These are phyloP conservation scores for Aegilops umbellulata DNA, from an alignment of 176 grass and related monocot species.

Conservation along the genomic window DNA sequence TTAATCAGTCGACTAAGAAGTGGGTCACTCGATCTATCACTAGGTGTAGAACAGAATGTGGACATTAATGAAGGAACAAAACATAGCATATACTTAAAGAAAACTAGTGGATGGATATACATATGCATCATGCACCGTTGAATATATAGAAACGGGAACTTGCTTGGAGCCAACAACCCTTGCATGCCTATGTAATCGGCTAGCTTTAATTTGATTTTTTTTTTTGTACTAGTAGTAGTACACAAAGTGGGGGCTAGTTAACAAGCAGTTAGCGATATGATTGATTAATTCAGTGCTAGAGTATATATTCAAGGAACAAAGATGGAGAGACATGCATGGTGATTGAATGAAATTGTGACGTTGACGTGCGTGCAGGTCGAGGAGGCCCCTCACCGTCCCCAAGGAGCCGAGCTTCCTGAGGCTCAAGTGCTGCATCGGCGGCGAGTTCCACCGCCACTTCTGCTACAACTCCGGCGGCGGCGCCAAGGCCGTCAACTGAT, in stretches of 20 bases:
- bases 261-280: background rate
- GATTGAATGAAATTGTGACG: background rate
- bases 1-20: background rate
- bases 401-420: constrained; percentile 85
- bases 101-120: too few species aligned
- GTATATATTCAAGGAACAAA: background rate
- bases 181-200: too few species aligned
- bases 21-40: background rate
- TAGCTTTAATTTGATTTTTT: too few species aligned
- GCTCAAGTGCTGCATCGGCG: constrained; percentile 76
- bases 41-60: background rate
- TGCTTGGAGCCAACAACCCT: too few species aligned
- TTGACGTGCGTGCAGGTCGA: constrained; percentile 51
- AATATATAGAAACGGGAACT: too few species aligned
- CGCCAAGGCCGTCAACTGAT: constrained; percentile 53
- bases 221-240: background rate
- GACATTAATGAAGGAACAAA: background rate
- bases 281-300: background rate
- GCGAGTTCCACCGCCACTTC: constrained; percentile 85
- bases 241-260: background rate
- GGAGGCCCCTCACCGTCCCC: constrained; percentile 67
- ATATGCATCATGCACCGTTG: too few species aligned
- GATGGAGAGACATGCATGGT: background rate
- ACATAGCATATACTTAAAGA: background rate
- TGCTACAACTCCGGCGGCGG: constrained; percentile 48